Percentiles rank a stretch among this genome's conserved stretches.
Evolutionary conservation across 106 monocot genomes (phyloP).

Genomic region (Dioscorea alata): DNA sequence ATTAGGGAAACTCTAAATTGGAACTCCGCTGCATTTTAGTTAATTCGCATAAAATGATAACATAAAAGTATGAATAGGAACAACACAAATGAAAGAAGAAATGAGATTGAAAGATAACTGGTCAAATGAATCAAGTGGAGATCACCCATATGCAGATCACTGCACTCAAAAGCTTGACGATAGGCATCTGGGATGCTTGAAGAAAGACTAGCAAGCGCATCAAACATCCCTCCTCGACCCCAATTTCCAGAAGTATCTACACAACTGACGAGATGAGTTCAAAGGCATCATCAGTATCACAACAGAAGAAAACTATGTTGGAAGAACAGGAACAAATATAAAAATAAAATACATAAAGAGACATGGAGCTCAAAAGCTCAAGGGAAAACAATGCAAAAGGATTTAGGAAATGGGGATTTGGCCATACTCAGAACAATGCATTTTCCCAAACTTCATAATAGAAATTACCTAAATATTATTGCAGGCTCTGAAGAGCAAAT

Average conservation of each 20-base stretch:
- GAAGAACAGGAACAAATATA: not conserved
- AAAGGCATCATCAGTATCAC: not conserved
- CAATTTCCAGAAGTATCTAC: conserved; percentile 88
- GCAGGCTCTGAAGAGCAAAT: conserved; percentile 54
- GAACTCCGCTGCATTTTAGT: no score
- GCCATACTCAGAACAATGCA: not conserved
- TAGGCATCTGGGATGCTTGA: conserved; percentile 60
- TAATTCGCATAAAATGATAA: no score
- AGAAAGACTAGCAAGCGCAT: conserved; percentile 67
- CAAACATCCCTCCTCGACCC: conserved; percentile 93
- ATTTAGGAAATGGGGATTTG: not conserved
- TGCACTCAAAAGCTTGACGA: conserved; percentile 64
- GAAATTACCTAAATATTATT: conserved; percentile 78
- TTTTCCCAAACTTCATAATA: not conserved
- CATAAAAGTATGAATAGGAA: no score
- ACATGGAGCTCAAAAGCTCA: not conserved
- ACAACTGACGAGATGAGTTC: conserved; percentile 43
- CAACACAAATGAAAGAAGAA: not conserved
- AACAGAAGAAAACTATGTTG: no score
- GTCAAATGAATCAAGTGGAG: conserved; percentile 74
- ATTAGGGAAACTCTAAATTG: no score
- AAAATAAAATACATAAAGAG: not conserved
- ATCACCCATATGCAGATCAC: conserved; percentile 85
- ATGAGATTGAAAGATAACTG: conserved; percentile 28
- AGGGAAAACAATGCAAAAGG: not conserved